Conservation (phyloP, 495 filamentous ascomycete species). For the Penicillium daleae region DNA sequence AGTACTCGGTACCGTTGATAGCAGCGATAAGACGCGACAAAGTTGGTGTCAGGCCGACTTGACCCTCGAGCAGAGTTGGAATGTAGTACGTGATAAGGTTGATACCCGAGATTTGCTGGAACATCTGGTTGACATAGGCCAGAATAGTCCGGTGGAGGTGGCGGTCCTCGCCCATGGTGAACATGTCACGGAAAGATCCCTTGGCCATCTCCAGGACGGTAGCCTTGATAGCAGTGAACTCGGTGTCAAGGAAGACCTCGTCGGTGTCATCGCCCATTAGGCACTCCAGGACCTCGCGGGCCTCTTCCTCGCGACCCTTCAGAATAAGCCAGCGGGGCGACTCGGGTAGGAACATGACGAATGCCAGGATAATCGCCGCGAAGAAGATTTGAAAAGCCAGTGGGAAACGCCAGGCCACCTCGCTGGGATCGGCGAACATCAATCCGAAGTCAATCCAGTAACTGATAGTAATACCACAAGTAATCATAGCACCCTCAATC, state of each 20-base stretch:
- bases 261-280: slow-evolving; percentile 58
- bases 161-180: slow-evolving; percentile 71
- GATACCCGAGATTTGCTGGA: slow-evolving; percentile 78
- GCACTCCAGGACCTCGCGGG: slow-evolving; percentile 62
- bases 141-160: slow-evolving; percentile 74
- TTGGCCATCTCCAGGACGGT: slow-evolving; percentile 72
- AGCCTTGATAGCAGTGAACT: slow-evolving; percentile 75
- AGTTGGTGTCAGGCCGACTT: slow-evolving; percentile 57
- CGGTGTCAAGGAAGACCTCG: slow-evolving; percentile 60
- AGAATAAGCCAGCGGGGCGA: slow-evolving; percentile 77
- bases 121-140: slow-evolving; percentile 77
- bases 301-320: slow-evolving; percentile 68
- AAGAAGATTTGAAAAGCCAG: slow-evolving; percentile 75
- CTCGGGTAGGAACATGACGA: slow-evolving; percentile 70
- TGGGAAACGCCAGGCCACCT: slow-evolving; percentile 75
- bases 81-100: slow-evolving; percentile 79
- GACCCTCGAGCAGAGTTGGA: slow-evolving; percentile 62
- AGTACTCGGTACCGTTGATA: slow-evolving; percentile 75
- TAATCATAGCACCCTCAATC: slow-evolving; percentile 76
- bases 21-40: slow-evolving; percentile 71
- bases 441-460: slow-evolving; percentile 80
- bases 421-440: slow-evolving; percentile 63
- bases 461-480: slow-evolving; percentile 69
- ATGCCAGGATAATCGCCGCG: slow-evolving; percentile 60
- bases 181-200: slow-evolving; percentile 67